Conservation (phyloP, 495 filamentous ascomycete genomes). For the Penicillium maclennaniae region DNA sequence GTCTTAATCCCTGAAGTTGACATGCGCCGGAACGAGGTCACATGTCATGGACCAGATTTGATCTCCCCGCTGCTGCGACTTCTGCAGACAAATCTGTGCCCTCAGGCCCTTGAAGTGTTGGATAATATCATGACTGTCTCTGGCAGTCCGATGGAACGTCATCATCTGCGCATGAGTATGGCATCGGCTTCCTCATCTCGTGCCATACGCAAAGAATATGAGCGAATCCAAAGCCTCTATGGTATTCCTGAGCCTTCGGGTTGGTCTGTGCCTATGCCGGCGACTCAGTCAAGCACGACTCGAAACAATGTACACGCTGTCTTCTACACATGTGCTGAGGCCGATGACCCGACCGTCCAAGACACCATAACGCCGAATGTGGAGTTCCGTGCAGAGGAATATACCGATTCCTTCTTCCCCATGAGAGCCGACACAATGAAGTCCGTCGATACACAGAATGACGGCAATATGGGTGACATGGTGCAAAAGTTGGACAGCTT, state of each 20-base stretch:
- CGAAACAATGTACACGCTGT: slow-evolving; percentile 92
- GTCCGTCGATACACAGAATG: slow-evolving; percentile 77
- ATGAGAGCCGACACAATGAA: slow-evolving; percentile 86
- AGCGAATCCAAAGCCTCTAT: slow-evolving; percentile 88
- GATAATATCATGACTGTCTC: slow-evolving; percentile 95
- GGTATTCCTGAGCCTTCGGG: slow-evolving; percentile 94
- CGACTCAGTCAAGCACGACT: slow-evolving; percentile 77
- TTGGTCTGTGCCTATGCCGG: slow-evolving; percentile 94
- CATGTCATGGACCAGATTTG: slow-evolving; percentile 86
- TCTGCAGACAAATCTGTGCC: slow-evolving; percentile 88
- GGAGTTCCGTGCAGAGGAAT: slow-evolving; percentile 89
- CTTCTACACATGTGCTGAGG: slow-evolving; percentile 79
- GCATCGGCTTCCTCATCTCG: slow-evolving; percentile 70
- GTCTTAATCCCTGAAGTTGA: slow-evolving; percentile 86
- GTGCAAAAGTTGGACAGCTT: slow-evolving; percentile 87
- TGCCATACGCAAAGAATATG: slow-evolving; percentile 87
- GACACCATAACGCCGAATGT: slow-evolving; percentile 77
- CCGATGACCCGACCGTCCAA: slow-evolving; percentile 53
- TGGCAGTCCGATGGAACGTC: slow-evolving; percentile 85
- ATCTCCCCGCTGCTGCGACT: slow-evolving; percentile 90
- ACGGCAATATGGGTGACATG: slow-evolving; percentile 75
- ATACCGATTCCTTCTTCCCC: slow-evolving; percentile 72
- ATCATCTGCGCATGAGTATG: slow-evolving; percentile 97
- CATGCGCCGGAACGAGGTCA: slow-evolving; percentile 87
- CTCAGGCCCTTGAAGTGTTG: slow-evolving; percentile 83